Evolutionary conservation across 2,329 filamentous ascomycete species (phyloP).

Genomic region (Xylariomycetidae sp.): DNA sequence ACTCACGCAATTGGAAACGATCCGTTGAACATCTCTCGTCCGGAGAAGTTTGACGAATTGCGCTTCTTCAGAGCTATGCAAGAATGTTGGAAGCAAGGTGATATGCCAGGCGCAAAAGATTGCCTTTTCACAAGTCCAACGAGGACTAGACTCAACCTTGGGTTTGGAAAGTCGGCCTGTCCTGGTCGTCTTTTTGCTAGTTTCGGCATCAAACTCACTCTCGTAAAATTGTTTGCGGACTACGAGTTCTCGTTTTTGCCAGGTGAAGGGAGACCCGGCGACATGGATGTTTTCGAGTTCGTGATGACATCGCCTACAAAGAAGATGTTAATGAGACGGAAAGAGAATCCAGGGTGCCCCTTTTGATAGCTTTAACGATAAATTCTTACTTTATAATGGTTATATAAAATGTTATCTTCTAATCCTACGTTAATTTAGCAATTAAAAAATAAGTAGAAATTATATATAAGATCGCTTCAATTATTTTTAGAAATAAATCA

Average conservation of each 20-base stretch:
- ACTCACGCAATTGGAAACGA: conserved; percentile 22
- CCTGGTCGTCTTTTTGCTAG: conserved; percentile 29
- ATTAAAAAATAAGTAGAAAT: no score
- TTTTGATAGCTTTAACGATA: no score
- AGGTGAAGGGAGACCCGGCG: conserved; percentile 15
- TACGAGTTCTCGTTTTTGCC: conserved; percentile 22
- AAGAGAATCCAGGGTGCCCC: no score
- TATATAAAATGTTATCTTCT: no score
- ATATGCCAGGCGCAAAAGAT: conserved; percentile 1
- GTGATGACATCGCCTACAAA: conserved; percentile 13
- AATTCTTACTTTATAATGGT: no score
- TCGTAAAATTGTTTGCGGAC: conserved; percentile 20
- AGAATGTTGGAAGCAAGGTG: conserved; percentile 9
- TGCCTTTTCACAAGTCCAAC: conserved; percentile 20
- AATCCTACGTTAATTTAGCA: no score
- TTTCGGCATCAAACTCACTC: conserved; percentile 25
- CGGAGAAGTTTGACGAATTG: conserved; percentile 27
- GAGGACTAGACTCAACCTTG: conserved; percentile 27
- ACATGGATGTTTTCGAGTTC: conserved; percentile 18
- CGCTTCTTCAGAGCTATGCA: conserved; percentile 28
- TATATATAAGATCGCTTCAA: no score
- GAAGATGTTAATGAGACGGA: conserved; percentile 5
- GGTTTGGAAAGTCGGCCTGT: conserved; percentile 30
- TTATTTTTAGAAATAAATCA: no score
- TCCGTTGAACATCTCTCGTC: conserved; percentile 21